Conservation (phyloP, 2,329 filamentous ascomycete genomes). For the Lecanicillium sp. region DNA sequence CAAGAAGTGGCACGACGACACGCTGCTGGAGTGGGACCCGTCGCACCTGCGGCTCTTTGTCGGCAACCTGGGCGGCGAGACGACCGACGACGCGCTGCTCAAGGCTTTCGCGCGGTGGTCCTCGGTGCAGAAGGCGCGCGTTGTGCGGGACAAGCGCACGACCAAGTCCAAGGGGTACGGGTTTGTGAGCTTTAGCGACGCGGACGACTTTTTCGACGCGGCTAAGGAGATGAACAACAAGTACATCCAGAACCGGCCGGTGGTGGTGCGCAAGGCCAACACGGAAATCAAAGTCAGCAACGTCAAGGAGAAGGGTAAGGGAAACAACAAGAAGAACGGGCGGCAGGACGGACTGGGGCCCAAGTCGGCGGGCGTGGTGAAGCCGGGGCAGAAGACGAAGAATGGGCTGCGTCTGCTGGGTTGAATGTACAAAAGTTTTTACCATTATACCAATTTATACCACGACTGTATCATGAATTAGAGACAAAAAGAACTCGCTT, state of each 20-base stretch:
- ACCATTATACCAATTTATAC: not conserved
- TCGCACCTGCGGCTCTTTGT: constrained; percentile 92
- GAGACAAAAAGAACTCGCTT: no score
- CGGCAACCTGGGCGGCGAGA: constrained; percentile 93
- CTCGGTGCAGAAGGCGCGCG: constrained; percentile 85
- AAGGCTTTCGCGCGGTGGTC: constrained; percentile 89
- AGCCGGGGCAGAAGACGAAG: constrained; percentile 62
- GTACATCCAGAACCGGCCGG: constrained; percentile 96
- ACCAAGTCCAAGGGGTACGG: constrained; percentile 95
- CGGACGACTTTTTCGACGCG: constrained; percentile 93
- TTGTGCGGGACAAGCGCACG: constrained; percentile 91
- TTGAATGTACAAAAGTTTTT: constrained; percentile 26
- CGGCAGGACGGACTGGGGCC: constrained; percentile 38
- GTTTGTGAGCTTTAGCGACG: constrained; percentile 92
- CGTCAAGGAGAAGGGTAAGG: constrained; percentile 53
- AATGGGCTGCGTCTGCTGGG: constrained; percentile 57
- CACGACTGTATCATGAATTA: no score
- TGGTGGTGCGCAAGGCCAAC: constrained; percentile 78
- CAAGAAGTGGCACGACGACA: constrained; percentile 84
- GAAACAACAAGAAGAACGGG: constrained; percentile 32
- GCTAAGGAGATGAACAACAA: constrained; percentile 98
- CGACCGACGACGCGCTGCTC: constrained; percentile 88
- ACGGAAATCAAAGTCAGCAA: constrained; percentile 80
- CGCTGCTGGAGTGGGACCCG: constrained; percentile 92
- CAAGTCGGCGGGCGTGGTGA: constrained; percentile 47